Evolutionary conservation across 345 rosid species (phyloP).

Genomic region (Hypericum androsaemum): DNA sequence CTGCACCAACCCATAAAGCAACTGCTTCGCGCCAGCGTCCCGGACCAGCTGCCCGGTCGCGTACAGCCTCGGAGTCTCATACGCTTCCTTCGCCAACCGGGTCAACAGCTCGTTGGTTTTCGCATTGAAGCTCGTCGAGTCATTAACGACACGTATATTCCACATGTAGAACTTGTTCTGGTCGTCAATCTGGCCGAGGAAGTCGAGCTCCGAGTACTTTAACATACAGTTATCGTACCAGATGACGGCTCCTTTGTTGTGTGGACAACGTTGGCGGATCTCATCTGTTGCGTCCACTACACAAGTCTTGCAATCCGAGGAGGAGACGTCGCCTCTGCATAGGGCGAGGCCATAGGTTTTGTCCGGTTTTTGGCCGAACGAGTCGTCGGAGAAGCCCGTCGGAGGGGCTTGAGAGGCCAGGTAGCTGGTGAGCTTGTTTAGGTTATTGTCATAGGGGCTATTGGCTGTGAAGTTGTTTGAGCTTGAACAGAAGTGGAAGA

Average conservation of each 20-base stretch:
- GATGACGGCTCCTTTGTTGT: conserved; percentile 28
- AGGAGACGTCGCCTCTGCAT: conserved; percentile 29
- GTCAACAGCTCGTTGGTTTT: conserved; percentile 23
- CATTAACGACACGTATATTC: conserved; percentile 17
- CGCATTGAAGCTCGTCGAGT: conserved; percentile 18
- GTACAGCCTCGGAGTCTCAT: conserved; percentile 12
- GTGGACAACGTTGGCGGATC: conserved; percentile 25
- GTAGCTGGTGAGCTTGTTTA: conserved; percentile 19
- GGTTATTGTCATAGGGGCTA: conserved; percentile 25
- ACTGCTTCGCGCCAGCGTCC: neutral
- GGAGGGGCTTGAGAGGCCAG: conserved; percentile 18
- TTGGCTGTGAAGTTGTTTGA: conserved; percentile 24
- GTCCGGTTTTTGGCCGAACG: conserved; percentile 16
- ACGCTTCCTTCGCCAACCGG: conserved; percentile 16
- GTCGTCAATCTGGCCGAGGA: conserved; percentile 34
- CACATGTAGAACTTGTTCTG: conserved; percentile 32
- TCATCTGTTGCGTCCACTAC: conserved; percentile 19
- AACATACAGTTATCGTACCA: conserved; percentile 39
- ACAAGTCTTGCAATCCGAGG: conserved; percentile 29
- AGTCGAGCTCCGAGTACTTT: conserved; percentile 26
- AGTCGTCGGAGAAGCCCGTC: conserved; percentile 20
- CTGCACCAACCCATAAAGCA: conserved; percentile 33
- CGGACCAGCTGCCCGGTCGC: conserved; percentile 18
- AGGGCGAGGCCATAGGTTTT: conserved; percentile 26
- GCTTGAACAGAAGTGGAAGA: conserved; percentile 33